Evolutionary conservation across 1,284 basidiomycete species (phyloP), one percentile per base, ranked within the genome.

Genomic region (Fomitopsis palustris): DNA sequence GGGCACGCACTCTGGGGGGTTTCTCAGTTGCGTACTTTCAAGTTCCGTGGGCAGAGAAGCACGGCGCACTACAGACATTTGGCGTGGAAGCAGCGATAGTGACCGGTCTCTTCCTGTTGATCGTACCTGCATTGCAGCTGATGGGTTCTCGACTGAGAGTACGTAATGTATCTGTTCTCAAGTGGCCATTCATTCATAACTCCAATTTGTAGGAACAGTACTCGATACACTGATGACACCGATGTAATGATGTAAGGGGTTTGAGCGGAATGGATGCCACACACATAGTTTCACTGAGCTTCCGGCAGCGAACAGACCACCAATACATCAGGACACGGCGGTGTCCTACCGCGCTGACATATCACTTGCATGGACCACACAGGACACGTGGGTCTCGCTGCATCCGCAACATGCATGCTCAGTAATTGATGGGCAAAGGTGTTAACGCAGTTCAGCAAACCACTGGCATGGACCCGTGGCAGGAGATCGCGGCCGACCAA

Each of bases 21-120:
- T 84, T 84, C 64, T 76, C 76, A 41, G 78, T 85, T 2, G 78
- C 82, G 0, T 84, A 78, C 65, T 84, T 79, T 68, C 81, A 84
- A 67, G 75, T 81, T 4, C 73, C 75, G 10, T 84, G 81, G 81
- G 77, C 81, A 8, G 64, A 66, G 21, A 75, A 72, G 55, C 62
- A 76, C 43, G 81, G 81, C 17, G 79, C 80, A 6, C 66, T 81
- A 9, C 76, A 79, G 61, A 78, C 77, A 4, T 79, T 82, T 62
- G 81, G 81, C 5, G 55, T 55, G n/a, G 83, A 86, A 65, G 81
- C 81, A 23, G 83, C 81, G 74, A 78, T 84, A 47, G 80, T 82
- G 7, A 73, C 73, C 0, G 83, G 72, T 0, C 65, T 83, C 16
- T 84, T 83, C 67, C 38, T 84, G 10, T 60, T 83, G 7, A 72